Evolutionary conservation across 306 rosid genomes (phyloP).

Genomic region (Prunus dulcis): DNA sequence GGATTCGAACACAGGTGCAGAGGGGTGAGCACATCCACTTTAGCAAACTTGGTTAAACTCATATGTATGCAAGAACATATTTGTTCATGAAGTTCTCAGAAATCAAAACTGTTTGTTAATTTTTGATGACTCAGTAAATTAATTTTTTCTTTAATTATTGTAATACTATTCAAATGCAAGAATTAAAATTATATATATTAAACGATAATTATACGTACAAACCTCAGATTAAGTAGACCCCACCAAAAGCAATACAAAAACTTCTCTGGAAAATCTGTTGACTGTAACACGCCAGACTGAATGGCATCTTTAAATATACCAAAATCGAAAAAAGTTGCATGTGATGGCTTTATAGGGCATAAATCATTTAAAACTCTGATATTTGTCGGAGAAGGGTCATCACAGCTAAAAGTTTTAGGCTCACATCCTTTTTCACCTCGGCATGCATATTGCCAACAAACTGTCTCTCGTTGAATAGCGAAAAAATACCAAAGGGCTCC

Average conservation of each 20-base stretch:
- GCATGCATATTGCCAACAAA: neutral
- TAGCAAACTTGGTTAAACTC: too few species aligned
- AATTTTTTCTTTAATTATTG: too few species aligned
- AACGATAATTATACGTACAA: neutral
- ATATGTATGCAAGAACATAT: too few species aligned
- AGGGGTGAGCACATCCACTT: too few species aligned
- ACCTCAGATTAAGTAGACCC: constrained; percentile 8
- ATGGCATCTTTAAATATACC: neutral
- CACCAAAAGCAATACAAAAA: neutral
- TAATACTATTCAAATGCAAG: too few species aligned
- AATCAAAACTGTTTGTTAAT: too few species aligned
- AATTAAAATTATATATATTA: too few species aligned
- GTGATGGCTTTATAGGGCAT: neutral
- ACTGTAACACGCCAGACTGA: neutral
- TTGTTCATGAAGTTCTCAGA: too few species aligned
- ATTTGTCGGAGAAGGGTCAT: neutral
- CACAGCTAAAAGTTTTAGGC: neutral
- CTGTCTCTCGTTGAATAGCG: neutral
- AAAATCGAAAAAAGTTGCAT: neutral
- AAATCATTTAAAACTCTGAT: neutral
- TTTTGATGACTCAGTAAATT: too few species aligned
- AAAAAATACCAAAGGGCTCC: neutral
- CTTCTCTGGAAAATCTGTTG: neutral
- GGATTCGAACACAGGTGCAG: too few species aligned
- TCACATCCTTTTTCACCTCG: neutral